Conservation (phyloP, 345 rosid genomes). For the Hirschfeldia incana region DNA sequence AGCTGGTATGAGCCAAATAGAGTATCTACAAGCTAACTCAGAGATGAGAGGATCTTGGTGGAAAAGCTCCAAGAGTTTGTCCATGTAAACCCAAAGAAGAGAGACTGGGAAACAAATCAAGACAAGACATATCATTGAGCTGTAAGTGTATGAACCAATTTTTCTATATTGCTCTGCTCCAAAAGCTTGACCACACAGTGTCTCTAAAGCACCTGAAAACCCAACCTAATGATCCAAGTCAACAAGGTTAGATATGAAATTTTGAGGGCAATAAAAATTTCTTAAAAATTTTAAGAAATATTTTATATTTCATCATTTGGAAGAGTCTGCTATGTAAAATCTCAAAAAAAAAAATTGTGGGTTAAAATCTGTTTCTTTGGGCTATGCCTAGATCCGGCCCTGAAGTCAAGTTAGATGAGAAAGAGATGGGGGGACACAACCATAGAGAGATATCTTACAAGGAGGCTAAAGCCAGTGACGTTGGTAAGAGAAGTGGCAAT, state of each 20-base stretch:
- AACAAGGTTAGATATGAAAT: neutral
- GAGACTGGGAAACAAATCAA: slow-evolving; percentile 43
- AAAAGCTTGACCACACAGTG: slow-evolving; percentile 65
- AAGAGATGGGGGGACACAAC: no score
- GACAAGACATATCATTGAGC: slow-evolving; percentile 40
- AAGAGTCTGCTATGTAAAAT: no score
- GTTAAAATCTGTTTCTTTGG: neutral
- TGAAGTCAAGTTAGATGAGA: no score
- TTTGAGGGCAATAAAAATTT: neutral
- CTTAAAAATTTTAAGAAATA: neutral
- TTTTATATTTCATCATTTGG: neutral
- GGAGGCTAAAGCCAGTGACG: slow-evolving; percentile 41
- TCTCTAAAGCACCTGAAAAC: slow-evolving; percentile 59
- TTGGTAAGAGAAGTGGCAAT: slow-evolving; percentile 37
- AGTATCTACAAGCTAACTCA: slow-evolving; percentile 43
- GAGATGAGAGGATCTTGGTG: slow-evolving; percentile 52
- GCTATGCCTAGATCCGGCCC: no score
- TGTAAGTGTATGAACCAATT: slow-evolving; percentile 47
- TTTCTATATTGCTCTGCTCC: slow-evolving; percentile 58
- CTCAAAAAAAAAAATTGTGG: no score
- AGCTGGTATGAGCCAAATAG: slow-evolving; percentile 50
- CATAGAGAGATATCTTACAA: slow-evolving; percentile 9
- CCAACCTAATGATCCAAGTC: slow-evolving; percentile 38
- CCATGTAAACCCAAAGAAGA: slow-evolving; percentile 50
- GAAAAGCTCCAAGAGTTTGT: slow-evolving; percentile 37